Evolutionary conservation across 2,329 filamentous ascomycete genomes (phyloP), one percentile per base, ranked within the genome.

Genomic region (Phialemonium atrogriseum): DNA sequence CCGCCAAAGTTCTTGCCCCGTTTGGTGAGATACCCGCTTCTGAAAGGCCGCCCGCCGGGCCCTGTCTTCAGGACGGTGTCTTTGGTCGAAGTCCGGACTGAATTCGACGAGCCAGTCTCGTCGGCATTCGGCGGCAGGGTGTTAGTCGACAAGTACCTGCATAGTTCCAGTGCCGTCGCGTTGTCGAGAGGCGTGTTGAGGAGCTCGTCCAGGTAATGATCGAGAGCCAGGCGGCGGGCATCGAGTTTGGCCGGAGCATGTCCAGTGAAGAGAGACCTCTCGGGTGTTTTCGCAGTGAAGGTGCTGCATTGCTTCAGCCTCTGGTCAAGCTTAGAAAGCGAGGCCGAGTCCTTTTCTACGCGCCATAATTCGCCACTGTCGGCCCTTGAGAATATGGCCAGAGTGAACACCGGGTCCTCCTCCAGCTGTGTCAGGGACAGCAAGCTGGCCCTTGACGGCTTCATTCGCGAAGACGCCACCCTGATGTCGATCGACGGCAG

Each of bases 1-100:
- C 91, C 91, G 31, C 91, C 91, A 60, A 98, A 98, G 50, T 96
- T 96, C 67, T 98, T 98, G 29, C 91, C 91, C 45, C 84, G 77
- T 63, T 98, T 98, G 2, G 91, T 96, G 30, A 98, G 64, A 55
- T 96, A 98, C 7, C 91, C 91, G 50, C 80, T 88, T 50, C 85
- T 86, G 37, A 79, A 69, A 7, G 81, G 77, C 29, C 78, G 75
- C 4, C 77, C 76, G 45, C 80, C 75, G 5, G 75, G 67, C 1
- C 77, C 73, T 4, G 64, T 60, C 49, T 56, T 68, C 32, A 52
- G 46, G n/a, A 45, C 41, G 7, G 48, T 51, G 23, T 63, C 56
- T 15, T 49, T 52, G n/a, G 45, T 55, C 12, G 52, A 47, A n/a
- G n/a, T n/a, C n/a, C n/a, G n/a, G 18, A 66, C 57, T 1, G 47